Percentiles rank a stretch among this genome's conserved stretches.
These are phyloP conservation scores for Tricharina praecox DNA, from an alignment of 495 filamentous ascomycete genomes.

Conservation along the genomic window DNA sequence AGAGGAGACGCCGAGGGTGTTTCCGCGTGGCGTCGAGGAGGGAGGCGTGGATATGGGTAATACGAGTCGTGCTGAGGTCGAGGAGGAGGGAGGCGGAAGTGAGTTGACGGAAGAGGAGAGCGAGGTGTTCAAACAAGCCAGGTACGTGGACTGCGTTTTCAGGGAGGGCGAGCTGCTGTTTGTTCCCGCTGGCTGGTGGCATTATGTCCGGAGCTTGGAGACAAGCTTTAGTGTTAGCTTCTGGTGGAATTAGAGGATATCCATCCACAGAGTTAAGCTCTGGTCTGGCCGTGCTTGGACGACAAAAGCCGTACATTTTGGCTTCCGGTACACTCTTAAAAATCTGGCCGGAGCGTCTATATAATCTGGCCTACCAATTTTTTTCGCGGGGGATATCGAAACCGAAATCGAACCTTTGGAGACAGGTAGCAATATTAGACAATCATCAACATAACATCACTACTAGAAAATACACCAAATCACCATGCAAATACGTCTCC, in stretches of 20 bases:
- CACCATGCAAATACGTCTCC: not conserved
- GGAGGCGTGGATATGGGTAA: slow-evolving; percentile 82
- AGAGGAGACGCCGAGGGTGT: slow-evolving; percentile 38
- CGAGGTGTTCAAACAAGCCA: slow-evolving; percentile 38
- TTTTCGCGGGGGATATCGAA: not conserved
- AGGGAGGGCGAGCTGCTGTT: slow-evolving; percentile 71
- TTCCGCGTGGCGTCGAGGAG: slow-evolving; percentile 45
- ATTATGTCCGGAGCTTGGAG: slow-evolving; percentile 76
- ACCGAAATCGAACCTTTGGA: not conserved
- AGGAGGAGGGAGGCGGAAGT: slow-evolving; percentile 8
- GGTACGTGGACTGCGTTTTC: slow-evolving; percentile 64
- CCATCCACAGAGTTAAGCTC: no score
- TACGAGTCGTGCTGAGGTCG: slow-evolving; percentile 33
- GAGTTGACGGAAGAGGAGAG: slow-evolving; percentile 35
- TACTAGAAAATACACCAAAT: not conserved
- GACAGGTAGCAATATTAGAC: not conserved
- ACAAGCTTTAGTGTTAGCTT: slow-evolving; percentile 93
- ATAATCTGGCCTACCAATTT: no score
- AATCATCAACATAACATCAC: not conserved
- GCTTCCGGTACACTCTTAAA: no score
- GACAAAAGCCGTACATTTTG: no score
- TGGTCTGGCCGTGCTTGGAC: no score
- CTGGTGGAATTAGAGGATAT: slow-evolving; percentile 66
- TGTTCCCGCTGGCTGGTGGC: slow-evolving; percentile 95
- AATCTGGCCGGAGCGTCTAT: no score